Evolutionary conservation across 1,284 basidiomycete species (phyloP), one percentile per base, ranked within the genome.

Genomic region (Phaffia rhodozyma): DNA sequence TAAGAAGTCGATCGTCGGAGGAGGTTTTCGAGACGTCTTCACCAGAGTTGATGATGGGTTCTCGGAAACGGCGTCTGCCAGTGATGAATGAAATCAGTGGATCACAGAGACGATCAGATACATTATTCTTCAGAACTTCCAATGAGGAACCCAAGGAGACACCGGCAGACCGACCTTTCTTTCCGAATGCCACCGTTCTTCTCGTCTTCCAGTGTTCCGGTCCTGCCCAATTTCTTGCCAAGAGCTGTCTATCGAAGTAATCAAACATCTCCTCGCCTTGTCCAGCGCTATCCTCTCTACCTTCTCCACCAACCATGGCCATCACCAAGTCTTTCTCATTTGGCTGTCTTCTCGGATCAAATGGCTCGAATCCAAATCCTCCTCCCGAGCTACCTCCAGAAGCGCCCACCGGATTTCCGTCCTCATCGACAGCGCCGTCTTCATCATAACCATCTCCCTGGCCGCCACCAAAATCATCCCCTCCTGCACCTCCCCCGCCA

Each of bases 181-280:
- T 83, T 62, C 85, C 81, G 13, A 43, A 7, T 11, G 7, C 38
- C 55, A 90, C 80, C 34, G 84, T 80, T 71, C 85, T 87, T 63
- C 86, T 78, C 70, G 97, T 75, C 74, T 96, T 97, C 94, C 94
- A 98, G 74, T 99, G 96, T 74, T 97, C 91, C 13, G 94, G 94
- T 5, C 96, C 94, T 3, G 96, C 94, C 94, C 94, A 98, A 70
- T 92, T 94, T 80, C 91, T 96, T 72, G 86, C 80, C 72, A 91
- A 82, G 49, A 83, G 85, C 70, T 86, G 83, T 27, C 55, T 38
- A 75, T 98, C 93, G 74, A 98, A 97, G 76, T 96, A 97, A 71
- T 94, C 91, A 77, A 97, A 85, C 78, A 91, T 86, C 34, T 78
- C 82, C 34, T 72, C 73, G 43, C 70, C 70, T 49, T 72, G 71